Evolutionary conservation across 305 asterid genomes (phyloP).

Genomic region (Fraxinus xanthoxyloides): DNA sequence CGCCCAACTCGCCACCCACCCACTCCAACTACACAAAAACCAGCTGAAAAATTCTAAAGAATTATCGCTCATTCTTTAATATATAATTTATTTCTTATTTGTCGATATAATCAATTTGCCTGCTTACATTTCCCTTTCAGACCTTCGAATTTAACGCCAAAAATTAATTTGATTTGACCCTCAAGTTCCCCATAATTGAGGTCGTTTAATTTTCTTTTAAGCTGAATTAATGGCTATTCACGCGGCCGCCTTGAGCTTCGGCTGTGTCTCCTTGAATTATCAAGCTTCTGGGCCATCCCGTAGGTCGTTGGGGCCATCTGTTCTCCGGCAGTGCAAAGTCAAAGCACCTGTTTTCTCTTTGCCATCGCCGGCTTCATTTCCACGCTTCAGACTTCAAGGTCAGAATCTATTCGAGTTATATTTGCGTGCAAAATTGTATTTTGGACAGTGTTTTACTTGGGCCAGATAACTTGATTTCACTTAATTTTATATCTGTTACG

Average conservation of each 20-base stretch:
- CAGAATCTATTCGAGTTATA: slow-evolving; percentile 1
- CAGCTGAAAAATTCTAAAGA: not conserved
- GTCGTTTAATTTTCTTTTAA: slow-evolving; percentile 5
- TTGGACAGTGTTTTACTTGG: not conserved
- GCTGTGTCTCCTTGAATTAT: slow-evolving; percentile 36
- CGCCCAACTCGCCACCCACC: not conserved
- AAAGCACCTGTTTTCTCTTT: slow-evolving; percentile 41
- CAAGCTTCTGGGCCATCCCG: slow-evolving; percentile 33
- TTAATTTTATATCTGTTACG: not conserved
- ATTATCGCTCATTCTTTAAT: not conserved
- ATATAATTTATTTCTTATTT: not conserved
- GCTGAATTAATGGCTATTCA: slow-evolving; percentile 55
- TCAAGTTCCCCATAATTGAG: slow-evolving; percentile 2
- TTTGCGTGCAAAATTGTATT: not conserved
- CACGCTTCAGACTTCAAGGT: slow-evolving; percentile 60
- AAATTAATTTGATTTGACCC: slow-evolving; percentile 18
- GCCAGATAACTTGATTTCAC: not conserved
- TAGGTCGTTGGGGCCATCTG: slow-evolving; percentile 27
- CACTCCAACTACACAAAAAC: slow-evolving; percentile 2
- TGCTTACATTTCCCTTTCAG: slow-evolving; percentile 6
- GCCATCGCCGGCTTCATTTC: slow-evolving; percentile 27
- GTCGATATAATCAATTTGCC: slow-evolving; percentile 35
- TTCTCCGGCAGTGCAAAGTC: slow-evolving; percentile 36
- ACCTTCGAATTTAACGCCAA: slow-evolving; percentile 35
- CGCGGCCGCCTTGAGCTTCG: slow-evolving; percentile 55